Base-by-base conservation (phyloP, 2,329 filamentous ascomycete genomes). In the Dryadomyces quercus-mongolicae region DNA sequence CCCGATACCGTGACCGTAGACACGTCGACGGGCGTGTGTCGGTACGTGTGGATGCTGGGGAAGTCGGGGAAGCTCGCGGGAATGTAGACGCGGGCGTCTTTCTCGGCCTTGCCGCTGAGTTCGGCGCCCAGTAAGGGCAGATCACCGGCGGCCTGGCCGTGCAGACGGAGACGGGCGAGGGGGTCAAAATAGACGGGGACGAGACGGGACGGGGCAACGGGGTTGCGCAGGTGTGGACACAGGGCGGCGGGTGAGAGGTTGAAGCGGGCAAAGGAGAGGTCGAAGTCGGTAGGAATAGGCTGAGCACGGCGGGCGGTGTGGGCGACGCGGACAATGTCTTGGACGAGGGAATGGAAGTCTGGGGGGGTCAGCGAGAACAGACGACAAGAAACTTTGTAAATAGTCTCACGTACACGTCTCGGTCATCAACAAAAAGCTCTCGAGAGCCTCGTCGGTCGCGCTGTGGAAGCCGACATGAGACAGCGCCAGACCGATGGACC, bases 21-120 rank as follows among this genome's bases (percentile, higher is more conserved):
- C 38, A 67, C 64, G 50, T 68, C 68, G 38, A 74, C 72, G 2
- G 76, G 75, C 0, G 81, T 84, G 61, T 76, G 78, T 43, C 74
- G 76, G 66, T 83, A 85, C 3, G 81, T 84, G 61, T 84, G 80
- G 48, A 77, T 78, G 63, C 80, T 82, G 0, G 81, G 81, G 56
- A 84, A 84, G 10, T 75, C 71, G 0, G 81, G 81, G 52, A 85
- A 82, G 0, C 73, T 72, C 40, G 68, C 66, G 0, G 81, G 81
- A 12, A 85, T 82, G 64, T 80, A 82, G 22, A 65, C 54, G 60
- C 76, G 77, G 13, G 70, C 65, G 9, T 75, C 71, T 61, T 81
- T 82, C 58, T 84, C 81, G 1, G 69, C 61, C 55, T 73, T 71
- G 42, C 81, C 81, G 55, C 80, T 82, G 2, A 85, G 69, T 54